A percentile compares a stretch with the other conserved stretches of the same genome.
Evolutionary conservation across 139 green algal species (phyloP).

Genomic region (Pedinophyceae sp.): DNA sequence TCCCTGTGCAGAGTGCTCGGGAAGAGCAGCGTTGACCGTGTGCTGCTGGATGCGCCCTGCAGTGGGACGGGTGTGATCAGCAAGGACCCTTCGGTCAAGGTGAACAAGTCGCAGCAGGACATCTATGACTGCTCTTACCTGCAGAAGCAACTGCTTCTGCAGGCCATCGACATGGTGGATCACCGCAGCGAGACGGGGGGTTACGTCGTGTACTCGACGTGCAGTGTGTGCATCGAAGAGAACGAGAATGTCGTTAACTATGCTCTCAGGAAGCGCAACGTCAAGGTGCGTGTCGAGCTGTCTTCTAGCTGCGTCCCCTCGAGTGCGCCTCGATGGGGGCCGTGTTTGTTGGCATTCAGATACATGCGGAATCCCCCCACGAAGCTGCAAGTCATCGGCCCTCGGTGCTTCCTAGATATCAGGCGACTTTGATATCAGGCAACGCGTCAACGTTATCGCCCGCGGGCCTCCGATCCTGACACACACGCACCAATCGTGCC

Average conservation of each 20-base stretch:
- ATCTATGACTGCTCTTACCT: slow-evolving; percentile 82
- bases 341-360: no score
- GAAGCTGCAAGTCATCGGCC: no score
- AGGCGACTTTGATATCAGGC: no score
- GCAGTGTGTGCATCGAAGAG: slow-evolving; percentile 55
- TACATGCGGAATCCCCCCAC: no score
- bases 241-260: slow-evolving; percentile 97
- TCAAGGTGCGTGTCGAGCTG: slow-evolving; percentile 63
- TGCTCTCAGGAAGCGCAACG: slow-evolving; percentile 81
- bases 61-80: slow-evolving; percentile 89
- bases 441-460: no score
- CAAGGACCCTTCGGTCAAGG: slow-evolving; percentile 90
- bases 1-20: slow-evolving; percentile 69
- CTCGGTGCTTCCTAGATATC: no score
- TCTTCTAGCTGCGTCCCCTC: no score
- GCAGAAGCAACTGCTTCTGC: slow-evolving; percentile 94
- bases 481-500: no score
- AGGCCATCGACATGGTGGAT: slow-evolving; percentile 92
- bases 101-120: slow-evolving; percentile 69
- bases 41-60: slow-evolving; percentile 95
- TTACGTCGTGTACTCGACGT: slow-evolving; percentile 27
- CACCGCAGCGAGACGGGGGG: slow-evolving; percentile 59
- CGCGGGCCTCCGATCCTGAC: no score
- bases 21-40: slow-evolving; percentile 61
- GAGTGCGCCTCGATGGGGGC: no score